These are phyloP conservation scores for Elsinoe arachidis DNA, from an alignment of 2,329 filamentous ascomycete genomes.

Conservation along the genomic window DNA sequence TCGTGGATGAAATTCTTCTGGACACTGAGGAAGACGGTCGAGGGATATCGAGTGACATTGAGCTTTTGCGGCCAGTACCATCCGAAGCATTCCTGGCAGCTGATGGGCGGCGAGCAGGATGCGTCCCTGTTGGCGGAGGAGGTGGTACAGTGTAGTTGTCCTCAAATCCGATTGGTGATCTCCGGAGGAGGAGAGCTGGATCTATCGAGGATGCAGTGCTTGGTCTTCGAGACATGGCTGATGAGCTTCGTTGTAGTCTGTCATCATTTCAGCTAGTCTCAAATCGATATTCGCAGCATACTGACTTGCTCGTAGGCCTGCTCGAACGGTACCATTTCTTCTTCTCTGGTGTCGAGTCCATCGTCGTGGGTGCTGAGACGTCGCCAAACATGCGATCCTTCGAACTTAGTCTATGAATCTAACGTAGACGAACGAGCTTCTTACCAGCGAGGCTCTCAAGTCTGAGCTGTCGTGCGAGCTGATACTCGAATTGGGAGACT, in stretches of 20 bases:
- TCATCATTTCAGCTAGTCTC: background rate
- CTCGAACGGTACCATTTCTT: slow-evolving; percentile 10
- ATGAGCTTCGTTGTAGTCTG: slow-evolving; percentile 10
- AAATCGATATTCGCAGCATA: background rate
- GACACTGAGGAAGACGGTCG: slow-evolving; percentile 3
- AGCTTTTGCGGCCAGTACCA: background rate
- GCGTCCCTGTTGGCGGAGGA: slow-evolving; percentile 1
- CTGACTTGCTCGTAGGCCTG: slow-evolving; percentile 7
- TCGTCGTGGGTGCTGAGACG: background rate
- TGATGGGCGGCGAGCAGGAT: slow-evolving; percentile 3
- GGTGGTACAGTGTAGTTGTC: slow-evolving; percentile 3
- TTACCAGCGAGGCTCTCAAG: slow-evolving; percentile 11
- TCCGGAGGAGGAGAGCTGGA: slow-evolving; percentile 5
- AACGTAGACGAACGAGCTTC: background rate
- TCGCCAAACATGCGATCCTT: slow-evolving; percentile 7
- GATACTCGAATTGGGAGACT: background rate
- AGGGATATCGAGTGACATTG: slow-evolving; percentile 7
- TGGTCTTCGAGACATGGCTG: slow-evolving; percentile 2
- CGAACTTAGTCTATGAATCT: background rate
- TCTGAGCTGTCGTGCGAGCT: slow-evolving; percentile 1
- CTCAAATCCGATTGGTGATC: slow-evolving; percentile 11
- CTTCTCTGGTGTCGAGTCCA: slow-evolving; percentile 5
- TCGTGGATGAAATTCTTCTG: background rate
- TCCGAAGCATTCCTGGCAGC: slow-evolving; percentile 8
- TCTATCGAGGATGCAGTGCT: slow-evolving; percentile 7